phyloP scores from a whole-genome alignment of 2,329 filamentous ascomycete species.

The Furcasterigmium furcatum region DNA sequence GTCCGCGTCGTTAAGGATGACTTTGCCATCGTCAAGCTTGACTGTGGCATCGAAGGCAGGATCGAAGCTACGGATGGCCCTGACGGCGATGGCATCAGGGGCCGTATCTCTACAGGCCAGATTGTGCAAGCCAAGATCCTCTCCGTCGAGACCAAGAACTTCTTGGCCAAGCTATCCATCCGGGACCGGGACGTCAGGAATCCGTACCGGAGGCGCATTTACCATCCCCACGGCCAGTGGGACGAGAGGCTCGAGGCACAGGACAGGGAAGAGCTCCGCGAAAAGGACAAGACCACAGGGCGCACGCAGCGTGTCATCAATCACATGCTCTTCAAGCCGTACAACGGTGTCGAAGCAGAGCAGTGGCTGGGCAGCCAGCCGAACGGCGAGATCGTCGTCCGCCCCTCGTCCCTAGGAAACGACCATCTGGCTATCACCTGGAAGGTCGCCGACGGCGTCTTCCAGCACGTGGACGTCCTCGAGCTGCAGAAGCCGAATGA shows the following conservation, averaged over 20 bases:
- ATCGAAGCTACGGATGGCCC: constrained; percentile 82
- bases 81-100: constrained; percentile 66
- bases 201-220: constrained; percentile 66
- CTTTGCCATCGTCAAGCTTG: constrained; percentile 88
- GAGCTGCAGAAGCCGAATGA: constrained; percentile 97
- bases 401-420: constrained; percentile 90
- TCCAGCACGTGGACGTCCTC: constrained; percentile 95
- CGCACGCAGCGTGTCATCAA: constrained; percentile 95
- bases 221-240: constrained; percentile 80
- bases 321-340: constrained; percentile 91
- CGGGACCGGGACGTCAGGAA: constrained; percentile 76
- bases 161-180: constrained; percentile 79
- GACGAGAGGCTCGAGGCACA: constrained; percentile 77
- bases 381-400: constrained; percentile 87
- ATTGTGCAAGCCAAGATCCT: constrained; percentile 85
- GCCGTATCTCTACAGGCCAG: constrained; percentile 75
- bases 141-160: constrained; percentile 82
- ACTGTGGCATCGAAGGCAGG: constrained; percentile 90
- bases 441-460: constrained; percentile 96
- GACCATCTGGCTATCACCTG: constrained; percentile 96
- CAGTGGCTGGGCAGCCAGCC: constrained; percentile 86
- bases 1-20: constrained; percentile 87
- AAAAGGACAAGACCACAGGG: constrained; percentile 82
- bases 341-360: constrained; percentile 89
- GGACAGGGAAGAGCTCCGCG: constrained; percentile 78